Evolutionary conservation across 2,329 filamentous ascomycete species (phyloP).

Genomic region (Beauveria pseudobassiana): DNA sequence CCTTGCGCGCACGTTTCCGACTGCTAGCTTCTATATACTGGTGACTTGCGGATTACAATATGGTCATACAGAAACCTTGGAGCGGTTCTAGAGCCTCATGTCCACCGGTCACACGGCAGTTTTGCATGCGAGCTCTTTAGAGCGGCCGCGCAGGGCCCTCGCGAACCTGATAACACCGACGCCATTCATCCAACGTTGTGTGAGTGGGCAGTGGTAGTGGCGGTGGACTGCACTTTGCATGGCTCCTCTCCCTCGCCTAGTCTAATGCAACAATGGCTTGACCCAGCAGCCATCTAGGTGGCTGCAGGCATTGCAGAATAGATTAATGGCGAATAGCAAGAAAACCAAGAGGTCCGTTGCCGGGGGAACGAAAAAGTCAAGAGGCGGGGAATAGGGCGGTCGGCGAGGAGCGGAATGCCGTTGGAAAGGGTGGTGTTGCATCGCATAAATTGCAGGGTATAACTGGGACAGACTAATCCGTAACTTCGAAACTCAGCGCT

Average conservation of each 20-base stretch:
- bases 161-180: neutral
- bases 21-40: neutral
- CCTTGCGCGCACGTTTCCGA: neutral
- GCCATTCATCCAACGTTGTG: neutral
- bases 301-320: neutral
- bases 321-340: neutral
- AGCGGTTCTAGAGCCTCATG: conserved; percentile 2
- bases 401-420: neutral
- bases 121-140: conserved; percentile 6
- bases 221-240: neutral
- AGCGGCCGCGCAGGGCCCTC: neutral
- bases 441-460: neutral
- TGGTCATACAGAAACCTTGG: neutral
- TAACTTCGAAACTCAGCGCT: neutral
- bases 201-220: conserved; percentile 3
- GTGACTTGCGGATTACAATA: neutral
- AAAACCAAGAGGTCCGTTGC: neutral
- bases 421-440: neutral
- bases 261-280: neutral
- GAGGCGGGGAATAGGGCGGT: neutral
- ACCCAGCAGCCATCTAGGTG: neutral
- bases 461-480: neutral
- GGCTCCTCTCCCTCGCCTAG: neutral
- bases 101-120: conserved; percentile 4
- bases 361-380: neutral